Base-by-base conservation (phyloP, 495 filamentous ascomycete genomes). In the Penicillium daleae region DNA sequence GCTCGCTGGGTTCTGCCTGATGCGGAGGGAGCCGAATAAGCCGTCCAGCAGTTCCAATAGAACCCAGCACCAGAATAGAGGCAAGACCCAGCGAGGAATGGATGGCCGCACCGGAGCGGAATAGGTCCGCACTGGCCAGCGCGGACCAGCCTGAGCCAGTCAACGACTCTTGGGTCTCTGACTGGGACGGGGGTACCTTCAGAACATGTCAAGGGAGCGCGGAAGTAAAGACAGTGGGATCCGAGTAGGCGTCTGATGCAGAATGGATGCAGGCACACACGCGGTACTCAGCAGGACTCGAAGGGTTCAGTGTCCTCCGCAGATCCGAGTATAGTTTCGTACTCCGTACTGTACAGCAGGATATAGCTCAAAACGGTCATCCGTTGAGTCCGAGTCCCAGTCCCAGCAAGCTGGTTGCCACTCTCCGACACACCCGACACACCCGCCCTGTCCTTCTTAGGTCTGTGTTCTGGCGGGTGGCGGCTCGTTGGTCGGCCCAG, bases 1-100 rank as follows among this genome's bases (percentile, higher is more conserved):
- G 22, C 46, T 50, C 24, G 46, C 24, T 50, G 46, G 46, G 46
- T 50, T 49, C 46, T 50, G 46, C 42, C 42, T 21, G 42, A 46
- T 46, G 46, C 24, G 22, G 22, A 27, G 46, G 3, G 9, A 2
- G 24, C 46, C 22, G 46, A 50, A 24, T 4, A 29, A 27, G 13
- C 24, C 46, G 24, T 9, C 24, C 26, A 50, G 24, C 19, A 24
- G 2, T 4, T 1, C 42, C 21, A 46, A 19, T 3, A 22, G 40
- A 12, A 19, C 39, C 17, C n/a, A 1, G 13, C 6, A 1, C 19
- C 3, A n/a, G n/a, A 7, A 8, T 6, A 17, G 46, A 50, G 26
- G 46, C 46, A 50, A 27, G 26, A 50, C 46, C 42, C 42, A 46
- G 46, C 46, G 24, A 50, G 46, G 46, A 50, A 50, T 6, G 26